These are phyloP conservation scores for Amanita thiersii DNA, from an alignment of 768 basidiomycete genomes.

Conservation along the genomic window DNA sequence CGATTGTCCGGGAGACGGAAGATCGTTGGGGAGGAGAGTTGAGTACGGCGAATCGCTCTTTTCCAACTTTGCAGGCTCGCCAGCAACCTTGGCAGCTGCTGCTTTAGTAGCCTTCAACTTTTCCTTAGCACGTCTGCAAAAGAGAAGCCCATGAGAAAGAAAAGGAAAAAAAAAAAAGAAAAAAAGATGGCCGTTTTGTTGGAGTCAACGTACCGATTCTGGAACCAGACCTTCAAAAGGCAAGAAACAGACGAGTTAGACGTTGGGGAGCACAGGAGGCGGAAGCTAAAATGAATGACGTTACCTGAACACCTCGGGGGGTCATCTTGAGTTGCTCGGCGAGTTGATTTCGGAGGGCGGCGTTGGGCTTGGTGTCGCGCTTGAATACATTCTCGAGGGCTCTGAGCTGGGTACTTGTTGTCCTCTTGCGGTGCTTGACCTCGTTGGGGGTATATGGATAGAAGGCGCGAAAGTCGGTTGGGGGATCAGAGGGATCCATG, in stretches of 20 bases:
- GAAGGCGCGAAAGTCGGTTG: slow-evolving; percentile 76
- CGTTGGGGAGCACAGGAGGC: neutral
- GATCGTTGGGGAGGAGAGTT: slow-evolving; percentile 7
- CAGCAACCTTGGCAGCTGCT: slow-evolving; percentile 19
- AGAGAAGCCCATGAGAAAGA: slow-evolving; percentile 7
- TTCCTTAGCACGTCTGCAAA: slow-evolving; percentile 71
- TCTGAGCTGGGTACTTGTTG: slow-evolving; percentile 81
- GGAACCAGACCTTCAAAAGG: slow-evolving; percentile 73
- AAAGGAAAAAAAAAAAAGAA: slow-evolving; percentile 6
- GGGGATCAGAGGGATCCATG: slow-evolving; percentile 53
- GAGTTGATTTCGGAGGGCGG: slow-evolving; percentile 67
- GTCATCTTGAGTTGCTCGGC: slow-evolving; percentile 86
- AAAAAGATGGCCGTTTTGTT: neutral
- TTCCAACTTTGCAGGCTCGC: slow-evolving; percentile 9
- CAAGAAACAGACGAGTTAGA: slow-evolving; percentile 6
- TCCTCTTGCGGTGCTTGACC: slow-evolving; percentile 91
- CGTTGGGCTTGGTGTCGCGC: slow-evolving; percentile 88
- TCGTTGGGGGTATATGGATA: slow-evolving; percentile 87
- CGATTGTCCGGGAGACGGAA: neutral
- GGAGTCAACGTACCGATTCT: slow-evolving; percentile 54
- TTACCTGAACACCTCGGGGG: slow-evolving; percentile 88
- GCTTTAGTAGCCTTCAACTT: slow-evolving; percentile 57
- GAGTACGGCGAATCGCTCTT: slow-evolving; percentile 9
- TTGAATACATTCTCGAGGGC: slow-evolving; percentile 84
- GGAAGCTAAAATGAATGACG: slow-evolving; percentile 16